Base-by-base conservation (phyloP, 164 flowering plant species). In the Magnolia kwangsiensis region DNA sequence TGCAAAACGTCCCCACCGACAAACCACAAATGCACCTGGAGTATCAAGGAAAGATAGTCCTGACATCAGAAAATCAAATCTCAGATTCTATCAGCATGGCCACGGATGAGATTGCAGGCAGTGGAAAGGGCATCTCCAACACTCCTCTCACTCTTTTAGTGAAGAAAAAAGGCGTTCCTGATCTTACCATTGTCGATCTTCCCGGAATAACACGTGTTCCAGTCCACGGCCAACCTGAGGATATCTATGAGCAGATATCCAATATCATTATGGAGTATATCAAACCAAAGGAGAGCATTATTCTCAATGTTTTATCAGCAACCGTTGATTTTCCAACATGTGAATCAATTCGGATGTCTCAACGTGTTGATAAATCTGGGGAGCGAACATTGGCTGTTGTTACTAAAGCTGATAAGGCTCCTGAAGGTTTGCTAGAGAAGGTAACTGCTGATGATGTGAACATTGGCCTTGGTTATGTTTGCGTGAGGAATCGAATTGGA, bases 281-380 rank as follows among this genome's bases (percentile, higher is more conserved):
- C 8, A 83, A 29, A 1, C 90, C 87, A 1, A 77, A 80, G 11
- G 90, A 85, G 64, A 83, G 83, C 55, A 87, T 87, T 2, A 85
- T 85, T 18, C 79, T 87, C 27, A 87, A 87, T 70, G 88, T 87
- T 0, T 20, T 85, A 2, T 86, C 90, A 0, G 87, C 88, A 0
- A 73, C 83, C 8, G 87, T 87, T 3, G 90, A 88, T 71, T 88
- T 88, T 37, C 21, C 89, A 0, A 88, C 89, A 0, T 88, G 89
- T 70, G 90, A 88, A 78, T 88, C 90, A 1, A 88, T 86, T 18
- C 69, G 85, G 55, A 87, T 85, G 90, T 87, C 90, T 0, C 90
- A 87, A 77, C 64, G 23, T 0, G 90, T 84, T 7, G 90, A 84
- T 24, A 83, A 73, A n/a, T 72, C 85, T 7, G 90, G 89, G 2